Base-by-base conservation (phyloP, 805 yeast species). In the Kuraishia capsulata region DNA sequence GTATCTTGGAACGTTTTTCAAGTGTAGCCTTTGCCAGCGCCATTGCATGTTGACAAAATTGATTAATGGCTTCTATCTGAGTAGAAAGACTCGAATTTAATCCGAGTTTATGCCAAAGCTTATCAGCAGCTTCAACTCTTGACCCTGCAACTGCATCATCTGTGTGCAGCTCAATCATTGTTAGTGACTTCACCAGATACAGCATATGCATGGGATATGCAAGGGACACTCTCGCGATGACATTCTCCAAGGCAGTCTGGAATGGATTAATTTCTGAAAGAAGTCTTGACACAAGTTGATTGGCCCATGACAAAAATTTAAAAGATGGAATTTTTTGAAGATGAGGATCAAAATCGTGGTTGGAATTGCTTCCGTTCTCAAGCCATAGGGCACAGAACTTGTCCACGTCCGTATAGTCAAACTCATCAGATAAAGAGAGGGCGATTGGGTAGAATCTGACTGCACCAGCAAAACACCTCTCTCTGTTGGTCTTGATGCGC, bases 321-420 rank as follows among this genome's bases (percentile, higher is more conserved):
- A 65, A 64, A 11, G 72, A 64, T 0, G 94, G 82, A 16, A 85
- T 57, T 0, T 37, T n/a, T n/a, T n/a, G n/a, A n/a, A n/a, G n/a
- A n/a, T n/a, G n/a, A n/a, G n/a, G 35, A 0, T 50, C 37, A 2
- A 81, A 49, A 44, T 75, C 79, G 4, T 82, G 59, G 0, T 50
- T 54, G 1, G 56, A 67, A 25, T 65, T 64, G 4, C 54, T 52
- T 2, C 77, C 66, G 46, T 76, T 69, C 43, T 80, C 83, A 30
- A 90, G 64, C 95, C 97, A 90, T 9, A 90, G 55, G 0, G 89
- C 82, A 55, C 89, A 81, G 44, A 89, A 81, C 40, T 84, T 73
- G 51, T 86, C 94, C 21, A 81, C 61, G 37, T 75, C 81, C 42
- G 72, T 74, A 36, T 72, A 76, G 38, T 68, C 71, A 42, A 54